Percentiles rank a stretch among this genome's conserved stretches.
These are phyloP conservation scores for Lagenidium sp. DNA, from an alignment of 352 stramenopile genomes.

Conservation along the genomic window DNA sequence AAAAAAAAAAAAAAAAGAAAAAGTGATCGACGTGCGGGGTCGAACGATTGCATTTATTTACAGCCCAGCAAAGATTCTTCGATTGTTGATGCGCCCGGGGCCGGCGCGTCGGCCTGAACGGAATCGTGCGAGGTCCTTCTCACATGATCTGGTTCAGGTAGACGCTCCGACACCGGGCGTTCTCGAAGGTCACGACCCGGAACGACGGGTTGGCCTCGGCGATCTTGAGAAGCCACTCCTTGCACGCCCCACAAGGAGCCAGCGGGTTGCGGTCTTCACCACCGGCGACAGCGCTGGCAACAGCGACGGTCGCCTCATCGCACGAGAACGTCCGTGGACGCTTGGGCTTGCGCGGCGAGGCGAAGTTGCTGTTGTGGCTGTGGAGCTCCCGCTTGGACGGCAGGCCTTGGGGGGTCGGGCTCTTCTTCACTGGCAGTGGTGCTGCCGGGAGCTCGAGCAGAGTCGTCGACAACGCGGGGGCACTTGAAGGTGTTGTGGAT, in stretches of 20 bases:
- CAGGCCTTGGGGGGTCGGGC: slow-evolving; percentile 1
- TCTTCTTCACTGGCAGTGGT: neutral
- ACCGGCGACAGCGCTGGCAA: slow-evolving; percentile 12
- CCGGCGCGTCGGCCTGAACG: no score
- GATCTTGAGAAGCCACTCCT: slow-evolving; percentile 99
- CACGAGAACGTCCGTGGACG: slow-evolving; percentile 75
- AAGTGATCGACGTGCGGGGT: no score
- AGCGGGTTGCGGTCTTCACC: slow-evolving; percentile 92
- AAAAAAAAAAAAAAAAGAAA: no score
- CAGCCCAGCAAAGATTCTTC: no score
- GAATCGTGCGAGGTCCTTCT: no score
- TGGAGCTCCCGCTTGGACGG: slow-evolving; percentile 1
- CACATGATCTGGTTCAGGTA: slow-evolving; percentile 87
- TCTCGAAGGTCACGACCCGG: slow-evolving; percentile 95
- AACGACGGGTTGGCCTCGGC: slow-evolving; percentile 97
- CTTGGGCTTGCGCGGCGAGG: slow-evolving; percentile 60
- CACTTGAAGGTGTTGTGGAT: no score
- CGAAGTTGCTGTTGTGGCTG: slow-evolving; percentile 13
- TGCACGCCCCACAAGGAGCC: slow-evolving; percentile 96
- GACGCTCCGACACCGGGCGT: slow-evolving; percentile 88
- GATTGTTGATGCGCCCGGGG: no score
- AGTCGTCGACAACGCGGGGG: neutral
- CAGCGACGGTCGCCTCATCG: slow-evolving; percentile 47
- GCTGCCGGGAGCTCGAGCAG: neutral
- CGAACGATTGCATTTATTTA: no score